These are phyloP conservation scores for Powellomyces hirtus DNA, from an alignment of 192 early-diverging fungal genomes.

Conservation along the genomic window DNA sequence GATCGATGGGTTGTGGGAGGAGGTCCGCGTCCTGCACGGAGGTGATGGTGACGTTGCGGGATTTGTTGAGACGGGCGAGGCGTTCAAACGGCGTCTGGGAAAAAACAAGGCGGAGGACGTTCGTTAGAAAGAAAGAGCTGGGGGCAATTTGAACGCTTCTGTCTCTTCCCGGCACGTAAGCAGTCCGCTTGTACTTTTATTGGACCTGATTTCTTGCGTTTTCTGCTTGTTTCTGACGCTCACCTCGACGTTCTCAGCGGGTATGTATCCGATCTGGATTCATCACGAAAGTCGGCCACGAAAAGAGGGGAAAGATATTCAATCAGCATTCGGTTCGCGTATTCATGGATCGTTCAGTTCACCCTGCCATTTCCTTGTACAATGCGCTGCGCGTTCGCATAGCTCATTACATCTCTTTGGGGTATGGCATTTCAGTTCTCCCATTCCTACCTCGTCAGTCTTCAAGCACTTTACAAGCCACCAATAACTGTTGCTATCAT, in stretches of 20 bases:
- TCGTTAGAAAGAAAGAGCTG: not conserved
- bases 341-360: too few relatives aligned
- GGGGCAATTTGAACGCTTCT: not conserved
- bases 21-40: conserved; percentile 41
- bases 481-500: conserved; percentile 87
- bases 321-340: too few relatives aligned
- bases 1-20: conserved; percentile 8
- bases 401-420: too few relatives aligned
- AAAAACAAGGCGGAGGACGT: not conserved
- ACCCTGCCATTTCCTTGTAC: too few relatives aligned
- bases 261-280: conserved; percentile 81
- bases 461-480: conserved; percentile 59
- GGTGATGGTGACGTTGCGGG: conserved; percentile 64
- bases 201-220: too few relatives aligned
- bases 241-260: conserved; percentile 86
- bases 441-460: conserved; percentile 56
- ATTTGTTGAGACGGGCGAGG: conserved; percentile 73
- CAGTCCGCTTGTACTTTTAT: too few relatives aligned
- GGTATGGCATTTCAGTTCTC: too few relatives aligned
- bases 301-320: too few relatives aligned
- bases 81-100: conserved; percentile 73
- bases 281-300: too few relatives aligned
- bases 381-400: too few relatives aligned
- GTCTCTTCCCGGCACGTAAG: too few relatives aligned
- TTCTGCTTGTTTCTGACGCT: not conserved